Conservation (phyloP, 2,329 filamentous ascomycete species). For the Fusarium clavum region DNA sequence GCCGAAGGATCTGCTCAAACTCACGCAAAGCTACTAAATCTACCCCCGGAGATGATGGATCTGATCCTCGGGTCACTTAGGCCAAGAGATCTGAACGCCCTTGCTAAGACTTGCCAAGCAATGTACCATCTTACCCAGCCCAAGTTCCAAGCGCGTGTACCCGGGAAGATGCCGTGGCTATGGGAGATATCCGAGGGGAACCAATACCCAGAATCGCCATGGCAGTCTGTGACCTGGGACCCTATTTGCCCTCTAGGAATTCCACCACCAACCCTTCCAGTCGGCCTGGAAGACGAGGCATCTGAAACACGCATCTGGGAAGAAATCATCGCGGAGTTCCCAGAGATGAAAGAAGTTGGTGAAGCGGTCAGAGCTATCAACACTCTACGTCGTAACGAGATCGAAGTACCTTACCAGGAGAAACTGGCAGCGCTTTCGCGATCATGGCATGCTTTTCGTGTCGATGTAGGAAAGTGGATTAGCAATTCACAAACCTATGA, state of each 20-base stretch:
- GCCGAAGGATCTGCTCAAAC: rapidly evolving
- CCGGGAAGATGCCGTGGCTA: background rate
- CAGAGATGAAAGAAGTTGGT: background rate
- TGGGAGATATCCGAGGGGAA: background rate
- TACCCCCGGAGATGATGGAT: background rate
- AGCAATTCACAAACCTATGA: rapidly evolving
- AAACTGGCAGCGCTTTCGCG: rapidly evolving
- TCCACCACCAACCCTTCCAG: background rate
- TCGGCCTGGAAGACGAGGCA: background rate
- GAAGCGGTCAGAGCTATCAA: background rate
- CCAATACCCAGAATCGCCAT: background rate
- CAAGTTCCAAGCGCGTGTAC: rapidly evolving
- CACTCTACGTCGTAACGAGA: background rate
- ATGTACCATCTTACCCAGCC: background rate
- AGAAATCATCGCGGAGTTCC: background rate
- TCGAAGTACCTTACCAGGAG: background rate
- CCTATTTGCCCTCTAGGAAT: background rate
- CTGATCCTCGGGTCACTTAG: background rate
- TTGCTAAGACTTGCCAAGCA: background rate
- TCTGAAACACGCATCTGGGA: background rate
- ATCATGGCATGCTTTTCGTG: background rate
- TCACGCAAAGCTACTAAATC: background rate
- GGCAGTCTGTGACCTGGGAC: background rate
- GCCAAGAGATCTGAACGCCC: rapidly evolving
- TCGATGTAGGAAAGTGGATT: background rate